Base-by-base conservation (phyloP, 805 yeast species). In the Metschnikowia similis region DNA sequence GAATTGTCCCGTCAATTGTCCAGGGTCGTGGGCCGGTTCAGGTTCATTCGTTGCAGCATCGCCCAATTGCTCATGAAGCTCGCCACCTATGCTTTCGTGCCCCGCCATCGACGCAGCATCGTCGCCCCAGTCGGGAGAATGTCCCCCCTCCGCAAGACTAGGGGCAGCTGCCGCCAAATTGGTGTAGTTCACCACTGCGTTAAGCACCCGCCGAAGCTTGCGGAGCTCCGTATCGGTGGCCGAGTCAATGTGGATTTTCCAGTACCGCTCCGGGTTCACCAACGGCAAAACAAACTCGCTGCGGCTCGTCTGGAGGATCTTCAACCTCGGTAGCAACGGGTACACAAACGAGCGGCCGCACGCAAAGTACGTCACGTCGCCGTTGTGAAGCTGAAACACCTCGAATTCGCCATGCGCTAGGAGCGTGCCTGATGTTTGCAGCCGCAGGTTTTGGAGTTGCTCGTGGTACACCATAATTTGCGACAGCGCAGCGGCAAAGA, bases 241-340 rank as follows among this genome's bases (percentile, higher is more conserved):
- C 0, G 75, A 60, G 41, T 64, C 66, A 6, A 80, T 57, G 34
- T 69, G 66, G 8, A 80, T 71, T 51, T 75, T 75, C 96, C 95
- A 88, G 64, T 81, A 86, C 57, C 92, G 69, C 54, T 82, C 85
- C 0, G 95, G 95, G 57, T 86, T 87, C 28, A 80, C 81, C 50
- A 88, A 73, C 0, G 89, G 84, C 14, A 87, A 62, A 2, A 85
- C 72, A 56, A 84, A 84, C 56, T 76, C 78, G 45, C 71, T 71
- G 42, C 51, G 54, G 21, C 70, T 67, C 9, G 77, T 72, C 56
- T 87, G 69, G 52, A 85, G 64, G 2, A 88, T 72, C 56, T 81
- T 79, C 48, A 84, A 64, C 52, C 76, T 79, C 3, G 89, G 88
- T 47, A 88, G 67, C 11, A 88, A 77, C 4, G 96, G 95, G 60